Base-by-base conservation (phyloP, 139 green algal species). In the Chlorella sp. region DNA sequence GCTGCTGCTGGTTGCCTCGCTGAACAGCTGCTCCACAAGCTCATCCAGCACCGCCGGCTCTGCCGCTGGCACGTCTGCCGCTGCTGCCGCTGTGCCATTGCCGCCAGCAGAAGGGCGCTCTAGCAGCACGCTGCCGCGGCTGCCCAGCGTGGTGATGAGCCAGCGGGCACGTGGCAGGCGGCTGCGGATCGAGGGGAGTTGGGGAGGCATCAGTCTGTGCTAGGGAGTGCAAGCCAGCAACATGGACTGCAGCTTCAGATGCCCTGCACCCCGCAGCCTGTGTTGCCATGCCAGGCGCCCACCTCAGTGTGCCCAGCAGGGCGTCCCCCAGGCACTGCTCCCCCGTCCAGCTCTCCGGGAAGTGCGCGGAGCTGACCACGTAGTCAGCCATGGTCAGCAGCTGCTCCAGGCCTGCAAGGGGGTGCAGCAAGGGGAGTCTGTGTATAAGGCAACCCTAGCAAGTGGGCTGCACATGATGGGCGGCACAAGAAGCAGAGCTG, bases 321-420 rank as follows among this genome's bases (percentile, higher is more conserved):
- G 63, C 73, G 13, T 82, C 83, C 15, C 73, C 73, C 73, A 78
- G 73, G 32, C 62, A 69, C 41, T 38, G 94, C 94, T 86, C 92
- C 2, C 86, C 86, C 36, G 93, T 97, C 90, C 91, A 97, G 39
- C 92, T 88, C 81, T 86, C 20, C 20, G 96, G 96, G 74, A 98
- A 99, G 70, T 98, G 87, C 3, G 91, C 87, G 7, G 95, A 98
- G 17, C 94, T 98, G 51, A 96, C 90, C 26, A 98, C 90, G 62
- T 93, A 96, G 81, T 98, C 94, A 3, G 96, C 97, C 25, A 91
- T 51, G 5, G 73, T 39, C 76, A 99, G 86, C 84, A 99, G 89
- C 47, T 91, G 72, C 93, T 97, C 89, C 90, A 97, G 63, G 89
- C 89, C 81, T 94, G 89, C 41, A 87, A 21, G 25, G 55, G 28